Evolutionary conservation across 208 protist species (phyloP), one percentile per base, ranked within the genome.

Genomic region (Trypanosoma vivax): DNA sequence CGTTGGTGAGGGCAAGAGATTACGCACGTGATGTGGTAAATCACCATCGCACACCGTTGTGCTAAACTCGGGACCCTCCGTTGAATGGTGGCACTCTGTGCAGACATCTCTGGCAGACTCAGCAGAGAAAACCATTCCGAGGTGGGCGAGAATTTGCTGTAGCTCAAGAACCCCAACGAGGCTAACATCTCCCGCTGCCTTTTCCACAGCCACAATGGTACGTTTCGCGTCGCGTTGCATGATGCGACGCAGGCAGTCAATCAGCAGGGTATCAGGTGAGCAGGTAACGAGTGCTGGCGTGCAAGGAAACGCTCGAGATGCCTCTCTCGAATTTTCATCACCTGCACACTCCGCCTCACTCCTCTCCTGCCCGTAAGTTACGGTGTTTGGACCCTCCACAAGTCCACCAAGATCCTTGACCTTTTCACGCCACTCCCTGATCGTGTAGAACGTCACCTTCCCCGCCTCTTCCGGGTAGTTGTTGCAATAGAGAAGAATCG

Each of bases 41-140:
- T 69, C 62, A 5, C 64, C 61, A 21, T 79, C 67, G 27, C 55
- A 65, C 25, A 70, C 51, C 3, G 53, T 37, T 53, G 40, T 24
- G 13, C 27, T 46, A 19, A 46, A 57, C 2, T 70, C 57, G 14
- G 50, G 38, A 29, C 29, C 33, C 14, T 49, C 65, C 33, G 33
- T 0, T 34, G 34, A n/a, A n/a, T n/a, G n/a, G n/a, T n/a, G n/a
- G n/a, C n/a, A n/a, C n/a, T n/a, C n/a, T n/a, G n/a, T n/a, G n/a
- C n/a, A n/a, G n/a, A n/a, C n/a, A n/a, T n/a, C n/a, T n/a, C n/a
- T n/a, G n/a, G n/a, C n/a, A n/a, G n/a, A n/a, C n/a, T n/a, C n/a
- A n/a, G n/a, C n/a, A 73, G 89, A 85, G 60, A 92, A 88, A 60
- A 87, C 74, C 0, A 76, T 70, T 14, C 85, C 85, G 18, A 92